Evolutionary conservation across 2,329 filamentous ascomycete genomes (phyloP).

Genomic region (Penicillium olsonii): DNA sequence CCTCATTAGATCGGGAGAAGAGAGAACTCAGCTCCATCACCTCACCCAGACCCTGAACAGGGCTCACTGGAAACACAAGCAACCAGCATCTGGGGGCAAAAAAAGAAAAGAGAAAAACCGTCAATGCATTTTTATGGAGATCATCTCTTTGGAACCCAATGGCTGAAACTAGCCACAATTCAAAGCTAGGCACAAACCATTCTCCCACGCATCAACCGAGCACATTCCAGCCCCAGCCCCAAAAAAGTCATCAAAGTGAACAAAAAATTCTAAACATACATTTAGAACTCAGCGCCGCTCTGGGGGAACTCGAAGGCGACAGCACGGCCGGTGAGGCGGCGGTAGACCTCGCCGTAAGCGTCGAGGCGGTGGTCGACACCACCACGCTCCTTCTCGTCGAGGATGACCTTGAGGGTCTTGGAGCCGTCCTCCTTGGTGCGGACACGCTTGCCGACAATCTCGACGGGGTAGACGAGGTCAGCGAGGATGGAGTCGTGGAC

Average conservation of each 20-base stretch:
- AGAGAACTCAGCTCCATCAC: slow-evolving; percentile 25
- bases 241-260: slow-evolving; percentile 27
- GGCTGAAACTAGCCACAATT: slow-evolving; percentile 30
- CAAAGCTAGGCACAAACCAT: slow-evolving; percentile 30
- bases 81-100: slow-evolving; percentile 23
- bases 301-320: slow-evolving; percentile 99
- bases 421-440: slow-evolving; percentile 98
- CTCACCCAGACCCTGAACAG: slow-evolving; percentile 15
- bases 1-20: slow-evolving; percentile 26
- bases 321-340: slow-evolving; percentile 91
- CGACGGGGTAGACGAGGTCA: slow-evolving; percentile 98
- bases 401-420: slow-evolving; percentile 98
- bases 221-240: slow-evolving; percentile 23
- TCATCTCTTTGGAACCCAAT: slow-evolving; percentile 27
- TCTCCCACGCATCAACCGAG: slow-evolving; percentile 26
- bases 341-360: slow-evolving; percentile 99
- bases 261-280: slow-evolving; percentile 17
- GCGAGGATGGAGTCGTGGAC: slow-evolving; percentile 98
- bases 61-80: slow-evolving; percentile 20
- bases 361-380: slow-evolving; percentile 99
- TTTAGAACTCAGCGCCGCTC: slow-evolving; percentile 80
- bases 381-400: slow-evolving; percentile 99
- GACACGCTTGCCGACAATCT: slow-evolving; percentile 99
- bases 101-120: slow-evolving; percentile 31
- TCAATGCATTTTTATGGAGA: slow-evolving; percentile 31